phyloP scores from a whole-genome alignment of 2,329 filamentous ascomycete species.

The Botrytis tulipae region DNA sequence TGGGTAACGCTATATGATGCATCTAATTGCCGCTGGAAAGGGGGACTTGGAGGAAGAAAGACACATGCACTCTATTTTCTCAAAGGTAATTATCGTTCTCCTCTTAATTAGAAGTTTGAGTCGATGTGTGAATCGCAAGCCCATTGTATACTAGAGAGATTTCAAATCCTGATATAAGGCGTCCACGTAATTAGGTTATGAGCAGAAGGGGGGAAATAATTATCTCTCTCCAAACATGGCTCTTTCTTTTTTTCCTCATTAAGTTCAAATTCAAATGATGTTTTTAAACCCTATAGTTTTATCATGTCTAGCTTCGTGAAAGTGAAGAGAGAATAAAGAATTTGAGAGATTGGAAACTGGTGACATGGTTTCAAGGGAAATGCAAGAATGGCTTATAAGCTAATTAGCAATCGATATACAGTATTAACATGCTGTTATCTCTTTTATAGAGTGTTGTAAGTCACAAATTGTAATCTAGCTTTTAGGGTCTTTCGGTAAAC shows the following conservation, averaged over 20 bases:
- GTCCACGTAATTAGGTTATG: too few relatives aligned
- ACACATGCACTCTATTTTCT: too few relatives aligned
- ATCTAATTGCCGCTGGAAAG: too few relatives aligned
- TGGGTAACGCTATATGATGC: too few relatives aligned
- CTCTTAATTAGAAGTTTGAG: too few relatives aligned
- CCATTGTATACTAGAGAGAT: too few relatives aligned
- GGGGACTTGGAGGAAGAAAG: too few relatives aligned
- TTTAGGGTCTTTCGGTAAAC: neutral
- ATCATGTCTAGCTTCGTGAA: neutral
- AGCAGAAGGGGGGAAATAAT: too few relatives aligned
- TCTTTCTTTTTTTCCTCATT: neutral
- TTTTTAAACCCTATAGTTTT: neutral
- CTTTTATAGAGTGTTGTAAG: neutral
- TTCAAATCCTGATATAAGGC: too few relatives aligned
- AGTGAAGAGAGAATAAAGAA: neutral
- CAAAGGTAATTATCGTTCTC: rapidly evolving
- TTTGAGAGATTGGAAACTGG: neutral
- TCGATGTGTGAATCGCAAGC: too few relatives aligned
- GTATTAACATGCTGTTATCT: rapidly evolving
- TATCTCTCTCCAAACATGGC: too few relatives aligned
- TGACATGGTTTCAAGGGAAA: neutral
- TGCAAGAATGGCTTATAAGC: too few relatives aligned
- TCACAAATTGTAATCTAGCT: neutral
- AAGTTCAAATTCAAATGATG: neutral
- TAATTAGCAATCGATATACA: rapidly evolving